Conservation (phyloP, 23 red algal genomes). For the Chondrus crispus region DNA sequence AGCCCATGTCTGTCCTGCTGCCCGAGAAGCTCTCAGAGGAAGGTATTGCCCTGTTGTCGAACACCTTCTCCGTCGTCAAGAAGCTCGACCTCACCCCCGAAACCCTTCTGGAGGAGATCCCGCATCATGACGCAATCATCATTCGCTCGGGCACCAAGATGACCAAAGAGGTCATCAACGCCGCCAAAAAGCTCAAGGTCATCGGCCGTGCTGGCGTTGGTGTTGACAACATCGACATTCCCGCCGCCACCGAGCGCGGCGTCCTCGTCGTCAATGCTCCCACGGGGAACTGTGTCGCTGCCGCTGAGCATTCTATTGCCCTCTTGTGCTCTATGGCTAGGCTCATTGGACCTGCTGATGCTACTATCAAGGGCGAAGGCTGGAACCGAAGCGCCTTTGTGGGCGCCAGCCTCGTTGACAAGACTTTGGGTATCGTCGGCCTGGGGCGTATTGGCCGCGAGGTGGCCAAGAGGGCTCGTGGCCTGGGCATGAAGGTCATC, state of each 20-base stretch:
- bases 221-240: conserved; percentile 98
- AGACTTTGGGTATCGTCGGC: conserved; percentile 89
- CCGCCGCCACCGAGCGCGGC: conserved; percentile 91
- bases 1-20: conserved; percentile 74
- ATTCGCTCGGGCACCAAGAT: conserved; percentile 92
- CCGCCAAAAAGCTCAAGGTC: conserved; percentile 77
- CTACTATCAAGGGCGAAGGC: conserved; percentile 73
- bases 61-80: conserved; percentile 65
- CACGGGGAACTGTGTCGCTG: conserved; percentile 97
- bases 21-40: conserved; percentile 93
- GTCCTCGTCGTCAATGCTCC: conserved; percentile 98
- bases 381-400: conserved; percentile 86
- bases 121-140: conserved; percentile 88
- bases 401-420: conserved; percentile 87
- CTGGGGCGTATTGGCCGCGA: conserved; percentile 96
- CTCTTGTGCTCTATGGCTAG: conserved; percentile 73
- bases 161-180: conserved; percentile 84
- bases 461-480: conserved; percentile 80
- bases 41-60: conserved; percentile 74
- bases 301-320: conserved; percentile 97
- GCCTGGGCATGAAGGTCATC: conserved; percentile 93
- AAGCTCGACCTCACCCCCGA: conserved; percentile 84
- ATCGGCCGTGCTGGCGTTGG: conserved; percentile 98
- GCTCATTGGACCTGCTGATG: conserved; percentile 79
- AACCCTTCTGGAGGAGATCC: conserved; percentile 59